Evolutionary conservation across 225 moss, liverwort and hornwort species (phyloP), one percentile per base, ranked within the genome.

Genomic region (Rhytidiadelphus loreus): DNA sequence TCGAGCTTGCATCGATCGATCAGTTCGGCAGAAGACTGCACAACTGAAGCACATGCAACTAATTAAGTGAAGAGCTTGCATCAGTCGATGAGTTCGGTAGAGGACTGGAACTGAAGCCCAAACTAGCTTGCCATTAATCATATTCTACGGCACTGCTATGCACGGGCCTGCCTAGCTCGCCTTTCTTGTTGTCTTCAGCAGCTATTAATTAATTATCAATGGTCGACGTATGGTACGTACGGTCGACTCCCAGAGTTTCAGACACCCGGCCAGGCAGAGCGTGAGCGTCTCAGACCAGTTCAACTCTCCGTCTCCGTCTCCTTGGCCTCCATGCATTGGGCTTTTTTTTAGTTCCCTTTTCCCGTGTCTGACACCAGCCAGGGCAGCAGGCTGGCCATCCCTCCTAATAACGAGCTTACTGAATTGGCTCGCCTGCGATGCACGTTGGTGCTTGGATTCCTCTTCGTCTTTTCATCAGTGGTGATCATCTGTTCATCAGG

Each of bases 401-500:
- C 71, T 84, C 23, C 58, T 39, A 11, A 70, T 55, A 77, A 56
- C 26, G n/a, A 78, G 56, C 55, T 52, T 32, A 12, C 74, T 50
- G n/a, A n/a, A n/a, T n/a, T 52, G 52, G n/a, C n/a, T 57, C n/a
- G 73, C 17, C 39, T 55, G 86, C 66, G 59, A 66, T 89, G 76
- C 89, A 89, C 89, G 82, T 86, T 75, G 82, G 82, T 50, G 86
- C 86, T 86, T 32, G 82, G 90, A 90, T 83, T 87, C 83, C 68
- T 33, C 82, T 90, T 60, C 86, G 60, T 41, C 86, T 77, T 39
- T 57, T 57, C 78, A 24, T 7, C 57, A 28, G 78, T n/a, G 25
- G 10, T 24, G 56, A 57, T 78, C 78, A 16, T n/a, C 78, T 78
- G 77, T 37, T n/a, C n/a, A n/a, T 26, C 78, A 78, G 56, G 78